Evolutionary conservation across 1,284 basidiomycete species (phyloP), one percentile per base, ranked within the genome.

Genomic region (Leccinum pachyderme): DNA sequence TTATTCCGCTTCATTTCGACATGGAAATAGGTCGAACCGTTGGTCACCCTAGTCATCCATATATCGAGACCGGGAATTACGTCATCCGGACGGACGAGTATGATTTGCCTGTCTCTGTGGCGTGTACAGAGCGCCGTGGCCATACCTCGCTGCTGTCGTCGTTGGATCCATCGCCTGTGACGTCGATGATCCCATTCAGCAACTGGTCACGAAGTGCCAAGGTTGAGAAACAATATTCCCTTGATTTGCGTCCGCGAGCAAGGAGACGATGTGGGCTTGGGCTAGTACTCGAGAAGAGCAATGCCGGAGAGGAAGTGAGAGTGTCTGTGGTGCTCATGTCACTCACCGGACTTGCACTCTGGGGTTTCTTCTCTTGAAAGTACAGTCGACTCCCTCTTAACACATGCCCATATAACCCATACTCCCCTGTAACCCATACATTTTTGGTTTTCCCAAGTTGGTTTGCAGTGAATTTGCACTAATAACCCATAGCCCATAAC

Each of bases 251-350:
- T 15, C 71, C 74, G 2, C 64, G 65, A 18, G 57, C 69, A 13
- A 66, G 68, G 61, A 75, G 71, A 60, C 63, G 58, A 15, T 71
- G 73, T 4, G 60, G 77, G 74, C 15, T 59, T 75, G 33, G 73
- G 27, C 65, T 89, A 50, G 52, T 86, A 29, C 60, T 81, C 15
- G 87, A 88, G 69, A 74, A 70, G 54, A 82, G 82, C 32, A 71
- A 79, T 1, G 87, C 87, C 11, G 87, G 87, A 1, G 84, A 89
- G 65, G 87, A 89, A 68, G 76, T 80, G 65, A 74, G 87, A 56
- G 73, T 87, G 70, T 74, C 89, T 44, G 49, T 80, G 49, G 81
- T 86, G 56, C 81, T 83, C 59, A 65, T 76, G 49, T 69, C 81
- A 54, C 64, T 89, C 55, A 71, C 83, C 3, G 71, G 74, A 51